phyloP scores from a whole-genome alignment of 495 filamentous ascomycete species.

The Pyrenula aspistea region DNA sequence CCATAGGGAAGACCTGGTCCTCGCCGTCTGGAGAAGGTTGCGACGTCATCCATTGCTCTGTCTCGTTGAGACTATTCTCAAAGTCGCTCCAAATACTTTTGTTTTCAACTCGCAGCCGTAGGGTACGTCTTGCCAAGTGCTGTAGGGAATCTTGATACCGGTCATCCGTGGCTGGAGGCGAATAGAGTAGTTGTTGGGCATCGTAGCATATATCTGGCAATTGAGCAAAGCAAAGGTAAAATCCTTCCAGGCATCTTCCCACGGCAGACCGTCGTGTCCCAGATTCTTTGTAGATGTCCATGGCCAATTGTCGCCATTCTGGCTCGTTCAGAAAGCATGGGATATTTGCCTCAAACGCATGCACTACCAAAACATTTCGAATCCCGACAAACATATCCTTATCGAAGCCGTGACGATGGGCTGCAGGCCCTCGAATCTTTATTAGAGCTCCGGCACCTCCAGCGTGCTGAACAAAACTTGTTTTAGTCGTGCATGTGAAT shows the following conservation, averaged over 20 bases:
- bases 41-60: not conserved
- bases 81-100: not conserved
- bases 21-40: not conserved
- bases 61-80: not conserved
- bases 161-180: not conserved
- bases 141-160: not conserved
- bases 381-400: slow-evolving; percentile 20
- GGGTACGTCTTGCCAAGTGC: not conserved
- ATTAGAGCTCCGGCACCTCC: slow-evolving; percentile 23
- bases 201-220: not conserved
- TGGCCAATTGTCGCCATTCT: slow-evolving; percentile 21
- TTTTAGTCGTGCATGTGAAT: slow-evolving; percentile 16
- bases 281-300: slow-evolving; percentile 13
- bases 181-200: not conserved
- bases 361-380: slow-evolving; percentile 19
- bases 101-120: not conserved
- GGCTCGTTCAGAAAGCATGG: slow-evolving; percentile 21
- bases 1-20: not conserved
- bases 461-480: slow-evolving; percentile 25
- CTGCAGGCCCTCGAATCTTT: slow-evolving; percentile 18
- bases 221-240: not conserved
- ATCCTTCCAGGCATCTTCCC: not conserved
- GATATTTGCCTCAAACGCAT: slow-evolving; percentile 14
- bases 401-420: slow-evolving; percentile 20
- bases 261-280: not conserved